Evolutionary conservation across 768 basidiomycete species (phyloP), one percentile per base, ranked within the genome.

Genomic region (Strobilomyces dryophilus): DNA sequence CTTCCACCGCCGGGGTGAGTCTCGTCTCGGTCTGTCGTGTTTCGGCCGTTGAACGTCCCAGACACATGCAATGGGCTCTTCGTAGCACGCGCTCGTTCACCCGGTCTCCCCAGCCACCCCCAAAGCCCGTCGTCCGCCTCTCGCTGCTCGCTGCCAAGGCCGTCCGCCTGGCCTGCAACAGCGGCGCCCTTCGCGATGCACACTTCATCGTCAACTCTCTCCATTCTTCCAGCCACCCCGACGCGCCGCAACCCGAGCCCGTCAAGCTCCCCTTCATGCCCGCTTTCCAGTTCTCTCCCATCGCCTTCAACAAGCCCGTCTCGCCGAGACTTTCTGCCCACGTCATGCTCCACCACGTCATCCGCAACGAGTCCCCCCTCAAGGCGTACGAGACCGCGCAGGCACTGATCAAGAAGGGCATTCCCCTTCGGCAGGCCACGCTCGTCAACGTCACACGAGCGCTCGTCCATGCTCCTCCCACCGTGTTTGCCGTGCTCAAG

Each of bases 41-140:
- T 10, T 8, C 35, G 17, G 35, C 2, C 36, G 15, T 17, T 17
- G 35, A 36, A 7, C 10, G 85, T 85, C 83, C 79, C 65, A 79
- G 65, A 69, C 79, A 75, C 80, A 87, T 88, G 86, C 83, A 75
- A 86, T 85, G 84, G 77, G 78, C 72, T 58, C 68, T 76, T 76
- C 81, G 73, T 66, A 69, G 72, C 66, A 58, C 73, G 41, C 35
- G 44, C 26, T 17, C 39, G 6, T n/a, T 44, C 43, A 6, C 31
- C 26, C 62, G 57, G 1, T 21, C 21, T 26, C 36, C 47, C 8
- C 59, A 51, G 48, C 48, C 51, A 31, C 52, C 47, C 32, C 11
- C 50, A 39, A 52, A 54, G 40, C 47, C 41, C 8, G 26, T 27
- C n/a, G n/a, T n/a, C n/a, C n/a, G 31, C 17, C 40, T 34, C 10